Evolutionary conservation across 2,329 filamentous ascomycete species (phyloP).

Genomic region (Cercospora sp.): DNA sequence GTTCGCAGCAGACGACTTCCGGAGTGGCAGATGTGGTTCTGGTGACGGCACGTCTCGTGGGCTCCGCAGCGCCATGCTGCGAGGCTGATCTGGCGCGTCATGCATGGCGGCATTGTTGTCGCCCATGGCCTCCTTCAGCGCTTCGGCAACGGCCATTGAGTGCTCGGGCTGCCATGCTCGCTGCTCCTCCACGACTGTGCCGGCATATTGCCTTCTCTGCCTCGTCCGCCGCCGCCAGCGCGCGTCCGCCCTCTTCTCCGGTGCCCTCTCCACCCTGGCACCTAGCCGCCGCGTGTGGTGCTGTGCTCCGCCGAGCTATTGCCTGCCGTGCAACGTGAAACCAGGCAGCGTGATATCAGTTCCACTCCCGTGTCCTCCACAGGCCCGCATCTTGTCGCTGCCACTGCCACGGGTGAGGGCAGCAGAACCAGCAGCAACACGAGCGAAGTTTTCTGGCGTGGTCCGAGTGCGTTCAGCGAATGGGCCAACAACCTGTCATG

Average conservation of each 20-base stretch:
- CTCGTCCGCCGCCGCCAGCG: neutral
- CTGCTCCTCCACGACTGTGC: conserved; percentile 22
- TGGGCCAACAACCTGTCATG: conserved; percentile 2
- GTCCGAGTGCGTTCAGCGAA: neutral
- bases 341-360: conserved; percentile 18
- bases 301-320: conserved; percentile 12
- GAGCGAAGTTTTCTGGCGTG: neutral
- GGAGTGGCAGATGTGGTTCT: conserved; percentile 45
- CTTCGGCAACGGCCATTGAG: conserved; percentile 30
- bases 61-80: conserved; percentile 54
- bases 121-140: conserved; percentile 34
- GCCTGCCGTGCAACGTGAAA: conserved; percentile 17
- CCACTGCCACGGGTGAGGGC: neutral
- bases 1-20: conserved; percentile 43
- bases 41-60: conserved; percentile 64
- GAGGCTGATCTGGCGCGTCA: conserved; percentile 6
- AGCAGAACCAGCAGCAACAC: neutral
- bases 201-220: neutral
- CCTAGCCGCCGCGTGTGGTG: conserved; percentile 2
- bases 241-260: neutral
- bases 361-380: conserved; percentile 15
- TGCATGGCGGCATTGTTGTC: conserved; percentile 8
- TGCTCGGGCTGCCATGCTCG: conserved; percentile 27
- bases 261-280: neutral
- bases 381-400: conserved; percentile 14